A percentile compares a stretch with the other conserved stretches of the same genome.
Evolutionary conservation across 2,329 filamentous ascomycete species (phyloP).

Genomic region (Calonectria hawksworthii): DNA sequence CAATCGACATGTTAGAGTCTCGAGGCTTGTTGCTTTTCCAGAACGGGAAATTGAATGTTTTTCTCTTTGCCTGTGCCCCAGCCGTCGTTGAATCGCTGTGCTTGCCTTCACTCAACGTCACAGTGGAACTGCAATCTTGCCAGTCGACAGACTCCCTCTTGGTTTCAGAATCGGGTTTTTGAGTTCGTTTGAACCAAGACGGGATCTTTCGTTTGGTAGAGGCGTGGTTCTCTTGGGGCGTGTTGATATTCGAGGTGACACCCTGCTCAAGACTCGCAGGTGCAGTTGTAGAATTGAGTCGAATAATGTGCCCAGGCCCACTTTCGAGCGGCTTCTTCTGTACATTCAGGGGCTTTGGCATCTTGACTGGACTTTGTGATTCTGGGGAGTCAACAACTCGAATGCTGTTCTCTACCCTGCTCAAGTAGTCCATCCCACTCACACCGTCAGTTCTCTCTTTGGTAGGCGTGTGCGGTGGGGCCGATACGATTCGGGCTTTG

Average conservation of each 20-base stretch:
- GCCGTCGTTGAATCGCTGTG: conserved; percentile 42
- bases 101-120: conserved; percentile 43
- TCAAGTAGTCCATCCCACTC: conserved; percentile 60
- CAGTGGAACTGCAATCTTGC: conserved; percentile 45
- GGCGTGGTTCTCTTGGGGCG: conserved; percentile 33
- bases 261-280: conserved; percentile 27
- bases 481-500: conserved; percentile 62
- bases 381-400: conserved; percentile 67
- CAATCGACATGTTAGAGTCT: conserved; percentile 60
- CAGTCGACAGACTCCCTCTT: conserved; percentile 43
- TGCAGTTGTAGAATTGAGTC: conserved; percentile 34
- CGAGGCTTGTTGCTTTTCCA: conserved; percentile 66
- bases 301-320: conserved; percentile 37
- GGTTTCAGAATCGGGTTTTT: conserved; percentile 52
- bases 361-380: conserved; percentile 49
- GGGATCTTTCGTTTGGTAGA: conserved; percentile 59
- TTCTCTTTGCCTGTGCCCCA: conserved; percentile 59
- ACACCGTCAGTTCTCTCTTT: conserved; percentile 50
- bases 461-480: conserved; percentile 55
- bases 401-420: conserved; percentile 65
- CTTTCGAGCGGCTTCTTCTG: conserved; percentile 57
- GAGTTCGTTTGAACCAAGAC: conserved; percentile 66
- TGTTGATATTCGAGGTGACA: background rate
- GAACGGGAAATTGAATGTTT: conserved; percentile 67
- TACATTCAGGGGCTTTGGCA: conserved; percentile 57